Conservation (phyloP, 2,329 filamentous ascomycete genomes). For the Epichloe amarillans region DNA sequence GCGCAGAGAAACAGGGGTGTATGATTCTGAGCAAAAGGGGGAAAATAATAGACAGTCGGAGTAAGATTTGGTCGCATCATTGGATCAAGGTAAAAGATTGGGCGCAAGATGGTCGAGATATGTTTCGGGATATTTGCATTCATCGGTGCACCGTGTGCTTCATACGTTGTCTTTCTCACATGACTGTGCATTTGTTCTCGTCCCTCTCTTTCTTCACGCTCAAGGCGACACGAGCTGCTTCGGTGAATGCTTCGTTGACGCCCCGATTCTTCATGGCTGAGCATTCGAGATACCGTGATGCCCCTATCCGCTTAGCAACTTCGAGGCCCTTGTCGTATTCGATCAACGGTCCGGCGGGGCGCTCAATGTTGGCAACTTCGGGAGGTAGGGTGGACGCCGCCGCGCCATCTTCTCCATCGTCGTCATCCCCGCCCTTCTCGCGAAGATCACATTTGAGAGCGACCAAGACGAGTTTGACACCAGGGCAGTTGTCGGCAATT, state of each 20-base stretch:
- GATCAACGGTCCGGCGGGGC: conserved; percentile 61
- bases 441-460: conserved; percentile 94
- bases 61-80: neutral
- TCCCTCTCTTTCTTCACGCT: conserved; percentile 54
- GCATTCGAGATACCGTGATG: conserved; percentile 91
- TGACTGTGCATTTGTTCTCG: conserved; percentile 45
- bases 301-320: conserved; percentile 82
- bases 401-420: conserved; percentile 45
- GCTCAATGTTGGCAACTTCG: conserved; percentile 16
- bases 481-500: conserved; percentile 94
- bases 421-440: conserved; percentile 61
- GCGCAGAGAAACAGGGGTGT: neutral
- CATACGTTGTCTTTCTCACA: conserved; percentile 28
- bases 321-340: conserved; percentile 85
- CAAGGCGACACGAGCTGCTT: conserved; percentile 87
- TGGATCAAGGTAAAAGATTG: neutral
- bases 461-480: conserved; percentile 86
- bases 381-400: conserved; percentile 19
- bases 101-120: neutral
- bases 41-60: neutral
- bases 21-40: too few species aligned
- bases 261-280: conserved; percentile 96
- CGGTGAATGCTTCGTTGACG: conserved; percentile 97
- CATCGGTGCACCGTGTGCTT: neutral
- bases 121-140: conserved; percentile 3